A percentile compares a stretch with the other conserved stretches of the same genome.
phyloP scores from a whole-genome alignment of 1,139 yeast species.

The Debaryomyces sp. region DNA sequence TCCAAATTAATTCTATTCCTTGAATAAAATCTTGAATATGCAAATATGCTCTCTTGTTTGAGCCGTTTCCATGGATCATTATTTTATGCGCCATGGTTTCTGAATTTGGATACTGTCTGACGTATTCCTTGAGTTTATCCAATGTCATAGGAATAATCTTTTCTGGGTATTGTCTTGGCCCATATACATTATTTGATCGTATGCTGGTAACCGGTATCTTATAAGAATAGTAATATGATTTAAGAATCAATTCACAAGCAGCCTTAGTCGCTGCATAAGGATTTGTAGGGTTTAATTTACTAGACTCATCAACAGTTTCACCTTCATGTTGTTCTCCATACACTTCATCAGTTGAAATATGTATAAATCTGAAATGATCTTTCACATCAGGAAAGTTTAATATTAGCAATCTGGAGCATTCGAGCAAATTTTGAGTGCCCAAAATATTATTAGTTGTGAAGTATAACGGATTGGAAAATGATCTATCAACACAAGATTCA shows the following conservation, averaged over 20 bases:
- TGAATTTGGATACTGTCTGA: slow-evolving; percentile 2
- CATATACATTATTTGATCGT: slow-evolving; percentile 59
- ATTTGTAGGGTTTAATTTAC: slow-evolving; percentile 52
- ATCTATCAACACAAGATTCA: slow-evolving; percentile 58
- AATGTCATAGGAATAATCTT: slow-evolving; percentile 50
- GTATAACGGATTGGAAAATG: slow-evolving; percentile 48
- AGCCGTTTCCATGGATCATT: slow-evolving; percentile 53
- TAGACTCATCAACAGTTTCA: slow-evolving; percentile 34
- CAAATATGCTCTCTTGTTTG: slow-evolving; percentile 47
- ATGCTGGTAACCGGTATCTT: slow-evolving; percentile 46
- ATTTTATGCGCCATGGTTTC: slow-evolving; percentile 22
- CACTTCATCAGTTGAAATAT: slow-evolving; percentile 65
- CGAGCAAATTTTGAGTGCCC: slow-evolving; percentile 54
- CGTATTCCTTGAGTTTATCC: slow-evolving; percentile 19
- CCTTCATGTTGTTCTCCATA: slow-evolving; percentile 48
- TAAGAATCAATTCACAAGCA: slow-evolving; percentile 53
- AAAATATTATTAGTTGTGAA: slow-evolving; percentile 53
- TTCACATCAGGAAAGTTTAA: slow-evolving; percentile 4
- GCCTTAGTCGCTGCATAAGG: slow-evolving; percentile 67
- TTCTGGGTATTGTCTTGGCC: slow-evolving; percentile 59
- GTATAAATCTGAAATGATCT: slow-evolving; percentile 34
- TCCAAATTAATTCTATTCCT: slow-evolving; percentile 43
- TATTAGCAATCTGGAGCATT: slow-evolving; percentile 32
- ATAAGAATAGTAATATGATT: slow-evolving; percentile 50
- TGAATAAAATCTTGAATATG: slow-evolving; percentile 51